Base-by-base conservation (phyloP, 164 flowering plant species). In the Dillenia turbinata region DNA sequence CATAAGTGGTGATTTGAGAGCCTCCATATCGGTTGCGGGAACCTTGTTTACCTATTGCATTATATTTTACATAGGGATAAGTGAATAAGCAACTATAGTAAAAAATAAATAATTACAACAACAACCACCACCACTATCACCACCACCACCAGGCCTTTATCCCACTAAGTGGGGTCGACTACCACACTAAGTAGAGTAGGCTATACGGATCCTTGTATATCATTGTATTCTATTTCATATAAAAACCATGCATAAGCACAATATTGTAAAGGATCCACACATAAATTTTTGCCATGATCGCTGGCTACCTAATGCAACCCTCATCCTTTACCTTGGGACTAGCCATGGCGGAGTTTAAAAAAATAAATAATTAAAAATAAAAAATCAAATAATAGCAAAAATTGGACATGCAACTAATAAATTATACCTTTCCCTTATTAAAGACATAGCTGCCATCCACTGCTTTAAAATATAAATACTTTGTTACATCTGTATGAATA, bases 21-120 rank as follows among this genome's bases (percentile, higher is more conserved):
- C 97, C 66, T 92, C 98, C 90, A 92, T 79, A 70, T 88, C 97
- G 17, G 83, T 92, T 57, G 98, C 94, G 7, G 98, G 98, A 47
- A 90, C 98, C 81, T 92, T 92, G 83, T 92, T 90, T 70, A 92
- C 71, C 98, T 91, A 66, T 67, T 47, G 67, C 60, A 75, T 54
- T 51, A 12, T 10, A 43, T 19, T 50, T 54, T 33, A 33, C 40
- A 33, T 7, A 33, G 7, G 40, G 40, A 33, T 49, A 12, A 53
- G 24, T 15, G 26, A 46, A 46, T 8, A 61, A n/a, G 17, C 49
- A 16, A 61, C 54, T 43, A 17, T 60, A 47, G 52, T n/a, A 10
- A 16, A 12, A 46, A 0, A 40, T 14, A 1, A 9, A 14, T 13
- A 48, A 48, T 0, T 5, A n/a, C 22, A 19, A 19, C 22, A 19